Conservation (phyloP, 2,329 filamentous ascomycete species). For the Aspergillus unguis region DNA sequence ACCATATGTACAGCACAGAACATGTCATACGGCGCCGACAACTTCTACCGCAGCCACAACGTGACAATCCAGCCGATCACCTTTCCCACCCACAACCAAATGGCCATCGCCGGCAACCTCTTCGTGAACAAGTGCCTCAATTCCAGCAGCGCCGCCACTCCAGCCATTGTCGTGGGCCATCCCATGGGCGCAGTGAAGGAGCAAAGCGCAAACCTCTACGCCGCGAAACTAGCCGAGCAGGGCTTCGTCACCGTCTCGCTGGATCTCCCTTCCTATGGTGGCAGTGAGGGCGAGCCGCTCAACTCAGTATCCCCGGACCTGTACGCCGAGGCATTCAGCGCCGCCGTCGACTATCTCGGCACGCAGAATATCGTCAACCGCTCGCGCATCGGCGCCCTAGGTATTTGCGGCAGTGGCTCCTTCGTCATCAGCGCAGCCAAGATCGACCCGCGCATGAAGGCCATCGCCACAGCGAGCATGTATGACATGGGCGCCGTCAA, state of each 20-base stretch:
- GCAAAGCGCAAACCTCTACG: slow-evolving; percentile 25
- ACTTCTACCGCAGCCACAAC: slow-evolving; percentile 24
- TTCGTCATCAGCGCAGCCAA: slow-evolving; percentile 36
- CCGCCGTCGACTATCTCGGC: slow-evolving; percentile 27
- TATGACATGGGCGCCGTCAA: slow-evolving; percentile 14
- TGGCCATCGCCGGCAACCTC: slow-evolving; percentile 19
- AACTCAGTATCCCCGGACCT: slow-evolving; percentile 23
- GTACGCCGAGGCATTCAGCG: slow-evolving; percentile 24
- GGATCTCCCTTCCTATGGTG: slow-evolving; percentile 25
- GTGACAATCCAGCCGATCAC: slow-evolving; percentile 18
- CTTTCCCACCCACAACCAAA: slow-evolving; percentile 19
- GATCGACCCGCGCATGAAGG: slow-evolving; percentile 23
- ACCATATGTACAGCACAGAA: slow-evolving; percentile 23
- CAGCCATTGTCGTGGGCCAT: slow-evolving; percentile 25
- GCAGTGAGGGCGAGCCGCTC: slow-evolving; percentile 23
- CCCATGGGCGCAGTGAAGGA: slow-evolving; percentile 29
- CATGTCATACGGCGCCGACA: slow-evolving; percentile 23
- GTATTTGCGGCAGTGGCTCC: slow-evolving; percentile 27
- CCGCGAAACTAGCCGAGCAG: slow-evolving; percentile 23
- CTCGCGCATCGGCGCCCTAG: slow-evolving; percentile 26
- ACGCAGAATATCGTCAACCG: slow-evolving; percentile 19
- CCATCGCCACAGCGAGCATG: slow-evolving; percentile 18
- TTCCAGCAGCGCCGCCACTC: background rate
- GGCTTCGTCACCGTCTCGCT: slow-evolving; percentile 24
- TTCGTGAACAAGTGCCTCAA: slow-evolving; percentile 13